Base-by-base conservation (phyloP, 352 stramenopile species). In the Phytophthora quininea region DNA sequence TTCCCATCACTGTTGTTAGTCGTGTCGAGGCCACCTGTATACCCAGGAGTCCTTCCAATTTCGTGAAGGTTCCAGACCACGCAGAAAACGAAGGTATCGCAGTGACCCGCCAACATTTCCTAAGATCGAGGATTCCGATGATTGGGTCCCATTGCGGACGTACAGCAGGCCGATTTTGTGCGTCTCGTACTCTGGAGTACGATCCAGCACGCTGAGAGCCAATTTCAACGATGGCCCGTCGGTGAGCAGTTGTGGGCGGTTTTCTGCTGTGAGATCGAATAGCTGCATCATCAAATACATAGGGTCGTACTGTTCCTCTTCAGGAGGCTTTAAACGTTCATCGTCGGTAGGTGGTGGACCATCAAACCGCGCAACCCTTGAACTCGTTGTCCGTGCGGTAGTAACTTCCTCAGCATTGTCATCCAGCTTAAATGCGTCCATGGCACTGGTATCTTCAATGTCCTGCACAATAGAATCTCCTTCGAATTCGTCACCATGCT, bases 81-180 rank as follows among this genome's bases (percentile, higher is more conserved):
- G 82, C 19, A 96, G 58, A 58, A 96, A 95, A 27, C 73, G 66
- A 32, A 93, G 61, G 50, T 96, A 96, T 49, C 76, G 74, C n/a
- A 90, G 50, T 1, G 87, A 95, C 14, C 88, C 89, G 35, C 88
- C 88, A 10, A 76, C 51, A n/a, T 82, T 90, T 12, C 75, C 69
- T 14, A 96, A 61, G n/a, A 96, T 86, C n/a, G 89, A 82, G 32
- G 59, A 51, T 64, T 96, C 89, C 0, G 71, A 67, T 3, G 74
- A 79, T 63, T 89, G 77, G n/a, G 79, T 89, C n/a, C 57, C 58
- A 29, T 78, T 74, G 10, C 77, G 74, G 14, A 94, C 69, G 54
- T 96, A 96, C 11, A 96, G 38, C 27, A 96, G 63, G 3, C 89
- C 89, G 38, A 96, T 89, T 61, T 96, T 96, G 72, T 96, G 89